Evolutionary conservation across 108 stramenopile genomes (phyloP), one percentile per base, ranked within the genome.

Genomic region (Cyclostephanos invisitatus): DNA sequence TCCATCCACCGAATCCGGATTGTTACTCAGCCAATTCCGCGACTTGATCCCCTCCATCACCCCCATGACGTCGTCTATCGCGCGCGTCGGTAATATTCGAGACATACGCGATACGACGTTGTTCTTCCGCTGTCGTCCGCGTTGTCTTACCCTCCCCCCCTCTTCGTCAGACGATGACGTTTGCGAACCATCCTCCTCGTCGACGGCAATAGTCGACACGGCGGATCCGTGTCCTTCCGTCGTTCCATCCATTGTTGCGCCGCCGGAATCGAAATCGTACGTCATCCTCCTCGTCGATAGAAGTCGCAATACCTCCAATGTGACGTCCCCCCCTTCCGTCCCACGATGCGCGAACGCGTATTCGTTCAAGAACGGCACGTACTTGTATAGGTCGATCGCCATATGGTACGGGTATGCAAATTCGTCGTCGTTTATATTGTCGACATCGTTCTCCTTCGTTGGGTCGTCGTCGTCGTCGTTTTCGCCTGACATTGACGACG

Each of bases 1-100:
- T 7, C 85, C 85, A 77, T 91, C 90, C 14, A 91, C 90, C 20
- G 83, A 84, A 54, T 91, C 90, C 15, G 85, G 87, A 78, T 91
- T 91, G 28, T 72, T 83, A 56, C 87, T 89, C 10, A 87, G 61
- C 86, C 84, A 87, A 57, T 70, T 18, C 22, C 53, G 29, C 5
- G 68, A 36, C 56, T 70, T 77, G 17, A 77, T 62, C 7, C 49
- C 54, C 2, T 68, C 35, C 21, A 77, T 36, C 5, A 70, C 47
- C 14, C 27, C 28, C 29, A 77, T 70, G 18, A 77, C 63, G 9
- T 47, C 40, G 9, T 62, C 25, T 5, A 63, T n/a, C 21, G 49
- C 25, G 15, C 35, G 17, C 5, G 61, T 21, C 18, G 72, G 63
- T 28, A 76, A 28, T 27, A 69, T 3, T 7, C 62, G 25, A 48